Base-by-base conservation (phyloP, 768 basidiomycete species). In the Tephrocybe sp. region DNA sequence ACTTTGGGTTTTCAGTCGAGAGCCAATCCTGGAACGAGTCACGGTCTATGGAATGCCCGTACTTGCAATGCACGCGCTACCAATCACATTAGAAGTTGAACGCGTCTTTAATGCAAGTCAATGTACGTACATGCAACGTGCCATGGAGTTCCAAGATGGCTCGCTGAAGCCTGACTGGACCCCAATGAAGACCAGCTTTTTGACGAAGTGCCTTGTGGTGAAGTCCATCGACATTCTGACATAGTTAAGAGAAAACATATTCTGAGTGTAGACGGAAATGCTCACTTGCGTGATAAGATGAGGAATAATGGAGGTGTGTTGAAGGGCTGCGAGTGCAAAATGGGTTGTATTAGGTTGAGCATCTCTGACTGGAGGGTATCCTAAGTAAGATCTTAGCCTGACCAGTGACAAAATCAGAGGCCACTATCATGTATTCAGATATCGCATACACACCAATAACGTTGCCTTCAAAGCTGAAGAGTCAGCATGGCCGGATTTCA, bases 331-430 rank as follows among this genome's bases (percentile, higher is more conserved):
- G 22, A 98, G 70, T 8, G 90, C 86, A 59, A 81, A 90, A 64
- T 98, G 96, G 0, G 89, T 94, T 4, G 92, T 84, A 59, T 97
- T 98, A 4, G 94, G 92, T 40, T 77, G 76, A 0, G 94, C 78
- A 45, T 86, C 81, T n/a, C 87, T 79, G 30, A 98, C 86, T 10
- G 87, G 84, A 13, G 87, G 87, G 62, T 93, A 97, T n/a, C 93
- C 89, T 26, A 91, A 70, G 62, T 86, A 91, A 8, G 87, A 84
- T 20, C 86, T 82, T 32, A 91, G 73, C 88, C 76, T 78, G 49
- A 10, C 30, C 35, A 19, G 31, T 30, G 39, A 16, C 22, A n/a
- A 42, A 9, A 39, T 49, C 26, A 34, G 32, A 23, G 49, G 39
- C 57, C 51, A 55, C 58, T 55, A 34, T n/a, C 20, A 23, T 5